Evolutionary conservation across 176 grass and related monocot species (phyloP).

Genomic region (Calamus simplicifolius): DNA sequence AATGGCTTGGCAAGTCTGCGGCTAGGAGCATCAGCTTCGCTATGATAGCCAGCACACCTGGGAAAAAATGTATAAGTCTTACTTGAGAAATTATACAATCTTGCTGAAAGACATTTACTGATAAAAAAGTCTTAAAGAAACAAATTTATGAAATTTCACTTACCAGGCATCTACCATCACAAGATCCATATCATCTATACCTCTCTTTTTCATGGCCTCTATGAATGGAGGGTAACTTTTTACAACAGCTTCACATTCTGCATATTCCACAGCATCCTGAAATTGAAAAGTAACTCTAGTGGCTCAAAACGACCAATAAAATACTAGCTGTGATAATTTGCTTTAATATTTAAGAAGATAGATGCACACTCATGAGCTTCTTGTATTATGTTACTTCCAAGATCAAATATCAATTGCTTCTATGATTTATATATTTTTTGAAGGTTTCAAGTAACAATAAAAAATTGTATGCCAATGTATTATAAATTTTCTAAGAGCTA

Average conservation of each 20-base stretch:
- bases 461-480: too few relatives aligned
- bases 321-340: too few relatives aligned
- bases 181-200: constrained; percentile 98
- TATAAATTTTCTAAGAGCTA: too few relatives aligned
- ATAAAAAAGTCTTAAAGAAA: too few relatives aligned
- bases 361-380: too few relatives aligned
- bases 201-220: constrained; percentile 99
- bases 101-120: too few relatives aligned
- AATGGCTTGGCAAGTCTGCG: constrained; percentile 87
- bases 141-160: constrained; percentile 8
- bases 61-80: constrained; percentile 1
- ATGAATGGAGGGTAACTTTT: constrained; percentile 90
- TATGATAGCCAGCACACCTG: constrained; percentile 90
- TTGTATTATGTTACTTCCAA: too few relatives aligned
- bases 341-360: too few relatives aligned
- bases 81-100: neutral
- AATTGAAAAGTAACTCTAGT: constrained; percentile 23
- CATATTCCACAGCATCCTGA: constrained; percentile 97
- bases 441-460: too few relatives aligned
- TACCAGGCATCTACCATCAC: constrained; percentile 99
- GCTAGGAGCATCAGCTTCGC: constrained; percentile 79
- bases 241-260: constrained; percentile 94
- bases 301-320: constrained; percentile 3
- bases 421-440: too few relatives aligned
- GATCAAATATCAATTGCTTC: too few relatives aligned